Base-by-base conservation (phyloP, 2,329 filamentous ascomycete species). In the Hypoxylon sp. region DNA sequence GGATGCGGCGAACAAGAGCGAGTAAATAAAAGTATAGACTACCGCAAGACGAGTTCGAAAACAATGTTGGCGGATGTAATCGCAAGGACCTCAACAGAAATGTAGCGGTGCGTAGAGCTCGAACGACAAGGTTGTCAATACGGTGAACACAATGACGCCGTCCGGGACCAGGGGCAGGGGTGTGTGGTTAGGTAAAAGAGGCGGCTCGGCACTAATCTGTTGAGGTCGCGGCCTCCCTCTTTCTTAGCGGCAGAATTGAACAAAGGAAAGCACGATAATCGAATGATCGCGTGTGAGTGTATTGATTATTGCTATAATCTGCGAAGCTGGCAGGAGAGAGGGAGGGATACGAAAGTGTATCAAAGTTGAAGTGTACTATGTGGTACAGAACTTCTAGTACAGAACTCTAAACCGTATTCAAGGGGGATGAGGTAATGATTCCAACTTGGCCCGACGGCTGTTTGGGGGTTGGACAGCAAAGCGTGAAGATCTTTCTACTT, bases 121-220 rank as follows among this genome's bases (percentile, higher is more conserved):
- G 57, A 49, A 26, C 54, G 22, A 33, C 14, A 20, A 56, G 49
- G 56, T 36, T 57, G 55, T 30, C 30, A 44, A 62, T 58, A 64
- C 65, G 65, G 65, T 68, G 65, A 65, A 50, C 33, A 58, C 57
- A 49, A 65, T 56, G 61, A 65, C 54, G 61, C 53, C n/a, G 50
- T 46, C 22, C 42, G 24, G 54, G 46, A 49, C 45, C 57, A 65
- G 62, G 49, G 64, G 64, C 30, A 33, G 64, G 59, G 53, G 18
- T 32, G 8, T 28, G 44, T 64, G 55, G 61, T 22, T 49, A n/a
- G n/a, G n/a, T n/a, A 59, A 42, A 49, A 53, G 33, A 51, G 11
- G 55, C 38, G 51, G 60, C 51, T 48, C 32, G 24, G 49, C 49
- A 32, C 52, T 20, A 42, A 56, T 61, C 58, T 61, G 62, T 61